These are phyloP conservation scores for Rhodomyrtus tomentosa DNA, from an alignment of 345 rosid species.

Conservation along the genomic window DNA sequence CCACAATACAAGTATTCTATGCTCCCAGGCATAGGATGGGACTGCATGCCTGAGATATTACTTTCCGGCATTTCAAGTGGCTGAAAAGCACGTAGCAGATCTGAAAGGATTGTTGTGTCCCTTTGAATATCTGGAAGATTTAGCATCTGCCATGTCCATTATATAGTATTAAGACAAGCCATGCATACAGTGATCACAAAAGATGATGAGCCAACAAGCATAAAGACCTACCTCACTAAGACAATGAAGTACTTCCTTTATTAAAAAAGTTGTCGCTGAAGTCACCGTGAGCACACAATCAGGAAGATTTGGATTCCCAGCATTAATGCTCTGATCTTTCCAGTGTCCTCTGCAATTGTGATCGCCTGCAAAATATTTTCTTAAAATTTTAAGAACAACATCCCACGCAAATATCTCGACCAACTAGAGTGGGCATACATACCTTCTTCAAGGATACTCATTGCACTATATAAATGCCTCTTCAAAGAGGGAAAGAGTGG, in stretches of 20 bases:
- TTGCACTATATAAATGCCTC: constrained; percentile 39
- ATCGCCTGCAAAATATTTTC: constrained; percentile 30
- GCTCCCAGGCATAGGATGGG: constrained; percentile 46
- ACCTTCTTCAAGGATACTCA: constrained; percentile 53
- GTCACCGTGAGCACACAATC: constrained; percentile 30
- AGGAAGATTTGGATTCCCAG: constrained; percentile 45
- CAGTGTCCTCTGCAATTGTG: constrained; percentile 56
- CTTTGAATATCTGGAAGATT: constrained; percentile 23
- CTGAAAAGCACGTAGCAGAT: constrained; percentile 67
- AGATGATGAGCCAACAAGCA: not conserved
- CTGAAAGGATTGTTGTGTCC: constrained; percentile 32
- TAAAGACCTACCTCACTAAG: constrained; percentile 45
- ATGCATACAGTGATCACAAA: not conserved
- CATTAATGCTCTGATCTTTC: constrained; percentile 37
- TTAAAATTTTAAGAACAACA: not conserved
- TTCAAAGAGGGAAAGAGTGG: constrained; percentile 46
- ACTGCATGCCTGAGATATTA: constrained; percentile 22
- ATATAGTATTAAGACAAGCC: not conserved
- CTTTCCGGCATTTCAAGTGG: constrained; percentile 19
- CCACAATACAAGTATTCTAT: constrained; percentile 51
- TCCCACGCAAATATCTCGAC: not conserved
- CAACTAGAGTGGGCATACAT: not conserved
- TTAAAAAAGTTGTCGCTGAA: constrained; percentile 34
- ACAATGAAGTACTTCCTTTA: constrained; percentile 57
- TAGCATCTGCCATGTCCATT: not conserved